Evolutionary conservation across 306 rosid species (phyloP).

Genomic region (Biancaea sappan): DNA sequence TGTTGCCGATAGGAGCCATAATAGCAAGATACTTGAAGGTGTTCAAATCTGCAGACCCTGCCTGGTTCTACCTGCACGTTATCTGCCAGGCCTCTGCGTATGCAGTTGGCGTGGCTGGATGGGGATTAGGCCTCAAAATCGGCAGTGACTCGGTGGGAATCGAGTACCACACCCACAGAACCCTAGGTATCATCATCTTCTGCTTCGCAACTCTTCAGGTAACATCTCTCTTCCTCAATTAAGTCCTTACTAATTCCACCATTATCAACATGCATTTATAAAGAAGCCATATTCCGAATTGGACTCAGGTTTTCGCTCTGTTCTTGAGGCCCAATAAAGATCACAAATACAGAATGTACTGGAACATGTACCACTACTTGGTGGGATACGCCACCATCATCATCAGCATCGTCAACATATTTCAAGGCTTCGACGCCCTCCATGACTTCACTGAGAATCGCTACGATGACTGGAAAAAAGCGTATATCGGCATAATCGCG

Average conservation of each 20-base stretch:
- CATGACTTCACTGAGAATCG: constrained; percentile 42
- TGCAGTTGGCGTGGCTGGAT: constrained; percentile 77
- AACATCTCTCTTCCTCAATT: too few relatives aligned
- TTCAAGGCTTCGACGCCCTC: constrained; percentile 62
- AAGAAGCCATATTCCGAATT: too few relatives aligned
- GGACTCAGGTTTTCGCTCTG: constrained; percentile 74
- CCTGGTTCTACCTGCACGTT: constrained; percentile 89
- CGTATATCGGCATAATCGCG: constrained; percentile 65
- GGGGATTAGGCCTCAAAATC: constrained; percentile 81
- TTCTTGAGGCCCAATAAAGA: constrained; percentile 87
- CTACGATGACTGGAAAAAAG: constrained; percentile 60
- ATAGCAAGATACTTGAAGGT: constrained; percentile 80
- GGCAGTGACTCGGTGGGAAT: constrained; percentile 58
- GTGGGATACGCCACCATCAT: constrained; percentile 67
- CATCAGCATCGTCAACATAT: constrained; percentile 65
- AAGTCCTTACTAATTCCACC: too few relatives aligned
- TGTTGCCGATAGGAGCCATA: constrained; percentile 74
- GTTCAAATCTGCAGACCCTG: constrained; percentile 83
- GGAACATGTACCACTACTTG: constrained; percentile 72
- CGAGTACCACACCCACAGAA: constrained; percentile 42
- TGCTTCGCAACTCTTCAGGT: constrained; percentile 89
- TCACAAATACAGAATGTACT: constrained; percentile 74
- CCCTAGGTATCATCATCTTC: constrained; percentile 65
- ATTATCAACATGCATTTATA: too few relatives aligned
- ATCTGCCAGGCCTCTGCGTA: constrained; percentile 84